phyloP scores from a whole-genome alignment of 73 alveolate genomes.

The Stentor roeselii region DNA sequence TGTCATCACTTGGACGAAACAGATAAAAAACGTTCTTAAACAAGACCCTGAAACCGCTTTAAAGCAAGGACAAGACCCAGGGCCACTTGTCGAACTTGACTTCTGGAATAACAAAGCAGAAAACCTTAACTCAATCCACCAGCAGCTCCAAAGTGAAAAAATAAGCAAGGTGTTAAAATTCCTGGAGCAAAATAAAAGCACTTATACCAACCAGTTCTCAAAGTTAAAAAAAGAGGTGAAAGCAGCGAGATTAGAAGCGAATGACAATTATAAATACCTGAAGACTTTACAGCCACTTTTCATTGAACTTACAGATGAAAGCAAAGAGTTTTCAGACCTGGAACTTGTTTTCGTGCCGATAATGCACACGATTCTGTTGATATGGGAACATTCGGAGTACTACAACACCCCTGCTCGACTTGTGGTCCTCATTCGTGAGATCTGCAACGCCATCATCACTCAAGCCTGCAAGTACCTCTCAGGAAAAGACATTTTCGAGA shows the following conservation, averaged over 20 bases:
- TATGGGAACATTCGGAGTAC: slow-evolving; percentile 93
- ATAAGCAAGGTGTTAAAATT: slow-evolving; percentile 95
- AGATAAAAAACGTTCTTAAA: slow-evolving; percentile 97
- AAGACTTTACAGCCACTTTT: slow-evolving; percentile 87
- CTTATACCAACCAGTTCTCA: slow-evolving; percentile 98
- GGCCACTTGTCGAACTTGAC: slow-evolving; percentile 97
- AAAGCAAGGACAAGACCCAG: slow-evolving; percentile 92
- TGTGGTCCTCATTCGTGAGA: slow-evolving; percentile 94
- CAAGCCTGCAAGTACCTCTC: slow-evolving; percentile 90
- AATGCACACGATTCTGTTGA: slow-evolving; percentile 96
- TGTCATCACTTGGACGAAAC: slow-evolving; percentile 99
- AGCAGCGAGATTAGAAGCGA: slow-evolving; percentile 97
- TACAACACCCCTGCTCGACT: slow-evolving; percentile 96
- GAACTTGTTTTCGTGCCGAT: slow-evolving; percentile 96
- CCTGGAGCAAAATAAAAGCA: slow-evolving; percentile 98
- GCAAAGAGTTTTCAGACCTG: slow-evolving; percentile 92
- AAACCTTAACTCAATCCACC: slow-evolving; percentile 90
- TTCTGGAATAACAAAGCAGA: slow-evolving; percentile 99
- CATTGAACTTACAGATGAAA: slow-evolving; percentile 81
- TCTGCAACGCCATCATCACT: slow-evolving; percentile 98
- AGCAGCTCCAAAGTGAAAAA: slow-evolving; percentile 84
- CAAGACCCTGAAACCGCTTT: slow-evolving; percentile 97
- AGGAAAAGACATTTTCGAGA: slow-evolving; percentile 92
- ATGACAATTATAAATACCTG: slow-evolving; percentile 91
- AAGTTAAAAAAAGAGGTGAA: slow-evolving; percentile 98